Evolutionary conservation across 306 rosid species (phyloP).

Genomic region (Vigna nakashimae): DNA sequence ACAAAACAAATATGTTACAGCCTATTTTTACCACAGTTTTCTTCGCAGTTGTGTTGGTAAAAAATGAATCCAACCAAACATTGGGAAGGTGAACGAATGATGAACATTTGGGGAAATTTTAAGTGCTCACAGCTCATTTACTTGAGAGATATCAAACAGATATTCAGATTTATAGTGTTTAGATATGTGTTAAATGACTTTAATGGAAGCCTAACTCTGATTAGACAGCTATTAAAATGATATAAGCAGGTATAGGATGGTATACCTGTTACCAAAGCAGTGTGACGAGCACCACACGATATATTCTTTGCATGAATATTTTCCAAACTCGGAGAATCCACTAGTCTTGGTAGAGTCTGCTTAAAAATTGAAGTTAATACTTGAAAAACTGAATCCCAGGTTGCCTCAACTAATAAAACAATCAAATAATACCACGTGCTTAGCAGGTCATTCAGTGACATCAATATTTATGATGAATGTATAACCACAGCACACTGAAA

Average conservation of each 20-base stretch:
- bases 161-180: constrained; percentile 10
- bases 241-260: constrained; percentile 14
- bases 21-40: neutral
- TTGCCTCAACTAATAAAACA: neutral
- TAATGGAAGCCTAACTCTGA: neutral
- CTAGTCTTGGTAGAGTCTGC: constrained; percentile 83
- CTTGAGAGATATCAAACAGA: neutral
- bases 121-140: neutral
- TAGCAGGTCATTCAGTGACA: constrained; percentile 19
- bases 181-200: constrained; percentile 1
- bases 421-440: neutral
- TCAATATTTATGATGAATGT: neutral
- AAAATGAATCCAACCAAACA: neutral
- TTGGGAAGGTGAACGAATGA: too few species aligned
- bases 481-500: constrained; percentile 12
- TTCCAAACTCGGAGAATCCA: constrained; percentile 86
- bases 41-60: neutral
- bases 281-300: constrained; percentile 98
- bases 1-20: neutral
- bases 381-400: constrained; percentile 29
- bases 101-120: too few species aligned
- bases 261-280: constrained; percentile 82
- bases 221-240: constrained; percentile 6
- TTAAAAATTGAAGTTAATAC: constrained; percentile 39
- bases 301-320: constrained; percentile 64